Evolutionary conservation across 2,329 filamentous ascomycete species (phyloP).

Genomic region (Fusarium virguliforme): DNA sequence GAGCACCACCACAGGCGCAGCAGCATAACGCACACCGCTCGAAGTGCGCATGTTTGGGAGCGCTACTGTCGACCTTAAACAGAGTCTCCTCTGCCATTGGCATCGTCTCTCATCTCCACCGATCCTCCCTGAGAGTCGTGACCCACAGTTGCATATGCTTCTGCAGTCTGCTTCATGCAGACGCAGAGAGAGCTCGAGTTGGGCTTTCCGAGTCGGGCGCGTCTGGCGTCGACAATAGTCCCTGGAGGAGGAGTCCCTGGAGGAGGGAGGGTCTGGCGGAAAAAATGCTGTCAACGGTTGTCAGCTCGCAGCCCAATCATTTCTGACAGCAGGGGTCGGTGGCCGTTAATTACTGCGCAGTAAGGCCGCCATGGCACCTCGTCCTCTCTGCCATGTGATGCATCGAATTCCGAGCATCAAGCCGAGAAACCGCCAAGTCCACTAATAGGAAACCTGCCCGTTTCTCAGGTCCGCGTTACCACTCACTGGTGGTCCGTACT

Average conservation of each 20-base stretch:
- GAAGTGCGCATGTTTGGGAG: slow-evolving; percentile 2
- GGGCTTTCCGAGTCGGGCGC: slow-evolving; percentile 3
- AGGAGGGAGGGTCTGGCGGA: neutral
- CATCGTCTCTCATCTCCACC: slow-evolving; percentile 10
- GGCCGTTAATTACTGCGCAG: slow-evolving; percentile 9
- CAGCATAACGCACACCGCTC: slow-evolving; percentile 37
- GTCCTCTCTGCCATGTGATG: slow-evolving; percentile 20
- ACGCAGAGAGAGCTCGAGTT: slow-evolving; percentile 12
- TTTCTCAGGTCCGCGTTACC: slow-evolving; percentile 17
- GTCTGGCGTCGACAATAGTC: neutral
- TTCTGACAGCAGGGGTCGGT: neutral
- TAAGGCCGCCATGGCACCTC: slow-evolving; percentile 13
- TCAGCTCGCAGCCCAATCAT: slow-evolving; percentile 10
- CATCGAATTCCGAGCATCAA: slow-evolving; percentile 20
- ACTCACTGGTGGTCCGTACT: slow-evolving; percentile 26
- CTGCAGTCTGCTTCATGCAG: slow-evolving; percentile 13
- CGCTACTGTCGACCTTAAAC: slow-evolving; percentile 18
- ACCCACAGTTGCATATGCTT: slow-evolving; percentile 7
- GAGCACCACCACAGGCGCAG: slow-evolving; percentile 4
- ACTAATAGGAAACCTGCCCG: slow-evolving; percentile 14
- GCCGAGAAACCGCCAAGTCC: slow-evolving; percentile 24
- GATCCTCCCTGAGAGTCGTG: neutral
- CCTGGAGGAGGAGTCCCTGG: too few relatives aligned
- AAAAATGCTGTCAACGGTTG: slow-evolving; percentile 16
- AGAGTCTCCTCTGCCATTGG: neutral